phyloP scores from a whole-genome alignment of 2,329 filamentous ascomycete genomes.

The Cercospora sp. region DNA sequence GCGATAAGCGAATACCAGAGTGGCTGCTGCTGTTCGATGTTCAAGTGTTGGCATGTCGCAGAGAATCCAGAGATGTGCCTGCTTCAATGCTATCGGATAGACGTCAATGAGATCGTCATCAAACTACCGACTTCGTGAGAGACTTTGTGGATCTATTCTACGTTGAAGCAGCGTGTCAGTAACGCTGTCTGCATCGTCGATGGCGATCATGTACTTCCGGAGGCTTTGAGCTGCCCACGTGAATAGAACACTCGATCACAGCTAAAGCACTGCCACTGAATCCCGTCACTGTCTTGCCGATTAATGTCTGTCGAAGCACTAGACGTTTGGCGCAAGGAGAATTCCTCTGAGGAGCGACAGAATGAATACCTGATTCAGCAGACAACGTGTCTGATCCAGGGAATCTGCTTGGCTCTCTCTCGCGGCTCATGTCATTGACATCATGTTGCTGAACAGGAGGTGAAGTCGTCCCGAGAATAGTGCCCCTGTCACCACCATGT shows the following conservation, averaged over 20 bases:
- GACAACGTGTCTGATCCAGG: not conserved
- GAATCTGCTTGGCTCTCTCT: not conserved
- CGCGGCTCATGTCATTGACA: not conserved
- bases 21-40: too few relatives aligned
- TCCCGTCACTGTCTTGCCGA: not conserved
- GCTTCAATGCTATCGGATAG: not conserved
- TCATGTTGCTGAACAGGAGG: not conserved
- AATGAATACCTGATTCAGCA: not conserved
- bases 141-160: not conserved
- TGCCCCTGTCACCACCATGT: not conserved
- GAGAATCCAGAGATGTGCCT: not conserved
- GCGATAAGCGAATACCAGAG: not conserved
- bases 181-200: not conserved
- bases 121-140: not conserved
- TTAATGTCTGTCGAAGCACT: not conserved
- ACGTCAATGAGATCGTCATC: not conserved
- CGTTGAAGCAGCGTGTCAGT: not conserved
- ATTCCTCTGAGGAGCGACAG: not conserved
- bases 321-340: not conserved
- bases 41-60: too few relatives aligned
- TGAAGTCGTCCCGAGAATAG: not conserved
- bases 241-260: not conserved
- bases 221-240: not conserved
- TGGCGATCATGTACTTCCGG: not conserved
- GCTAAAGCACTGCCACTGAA: not conserved